These are phyloP conservation scores for Ordospora colligata DNA, from an alignment of 371 early-diverging fungal species.

Conservation along the genomic window DNA sequence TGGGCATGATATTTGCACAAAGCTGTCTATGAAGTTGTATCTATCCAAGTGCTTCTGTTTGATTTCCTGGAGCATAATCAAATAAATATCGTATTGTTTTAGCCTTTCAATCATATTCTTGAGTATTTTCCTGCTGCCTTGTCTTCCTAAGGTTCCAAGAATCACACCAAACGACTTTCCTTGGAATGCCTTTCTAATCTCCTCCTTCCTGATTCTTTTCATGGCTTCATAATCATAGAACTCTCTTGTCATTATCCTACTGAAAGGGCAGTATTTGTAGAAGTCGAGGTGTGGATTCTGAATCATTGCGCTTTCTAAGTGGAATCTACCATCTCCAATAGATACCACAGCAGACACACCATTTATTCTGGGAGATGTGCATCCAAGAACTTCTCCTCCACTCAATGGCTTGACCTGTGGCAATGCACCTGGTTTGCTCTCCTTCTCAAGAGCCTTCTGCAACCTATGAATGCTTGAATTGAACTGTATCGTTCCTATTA, in stretches of 20 bases:
- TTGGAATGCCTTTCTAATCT: slow-evolving; percentile 65
- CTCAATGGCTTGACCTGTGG: slow-evolving; percentile 88
- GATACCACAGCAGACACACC: slow-evolving; percentile 62
- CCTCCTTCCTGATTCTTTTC: slow-evolving; percentile 70
- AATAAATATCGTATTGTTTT: slow-evolving; percentile 62
- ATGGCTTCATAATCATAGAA: slow-evolving; percentile 80
- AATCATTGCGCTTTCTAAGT: slow-evolving; percentile 96
- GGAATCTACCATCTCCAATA: slow-evolving; percentile 95
- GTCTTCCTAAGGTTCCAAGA: slow-evolving; percentile 89
- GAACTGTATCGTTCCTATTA: slow-evolving; percentile 94
- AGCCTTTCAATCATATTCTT: slow-evolving; percentile 60
- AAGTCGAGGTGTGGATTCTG: slow-evolving; percentile 79
- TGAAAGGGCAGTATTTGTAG: slow-evolving; percentile 92
- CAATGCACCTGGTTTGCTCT: background rate
- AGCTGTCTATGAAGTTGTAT: slow-evolving; percentile 61
- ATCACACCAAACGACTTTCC: slow-evolving; percentile 73
- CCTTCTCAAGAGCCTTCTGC: background rate
- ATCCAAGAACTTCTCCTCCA: slow-evolving; percentile 94
- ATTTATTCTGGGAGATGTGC: slow-evolving; percentile 79
- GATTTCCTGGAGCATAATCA: slow-evolving; percentile 56
- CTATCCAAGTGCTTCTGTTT: slow-evolving; percentile 36
- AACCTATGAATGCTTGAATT: slow-evolving; percentile 72
- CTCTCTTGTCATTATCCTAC: slow-evolving; percentile 78
- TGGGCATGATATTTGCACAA: slow-evolving; percentile 94
- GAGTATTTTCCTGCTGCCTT: slow-evolving; percentile 82